Base-by-base conservation (phyloP, 1,284 basidiomycete species). In the Baeospora myosura region DNA sequence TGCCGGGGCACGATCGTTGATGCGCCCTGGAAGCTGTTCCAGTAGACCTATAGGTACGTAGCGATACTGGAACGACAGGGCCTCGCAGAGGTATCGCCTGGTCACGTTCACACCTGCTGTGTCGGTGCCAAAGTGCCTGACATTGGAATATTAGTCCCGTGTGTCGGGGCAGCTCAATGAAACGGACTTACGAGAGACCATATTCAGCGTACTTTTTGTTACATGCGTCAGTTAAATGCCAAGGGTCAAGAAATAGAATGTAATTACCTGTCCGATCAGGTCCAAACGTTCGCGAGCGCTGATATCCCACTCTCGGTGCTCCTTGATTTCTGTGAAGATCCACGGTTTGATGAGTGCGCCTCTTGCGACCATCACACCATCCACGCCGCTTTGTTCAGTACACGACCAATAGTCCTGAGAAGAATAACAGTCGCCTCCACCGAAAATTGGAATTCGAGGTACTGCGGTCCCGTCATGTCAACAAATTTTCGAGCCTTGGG, bases 271-370 rank as follows among this genome's bases (percentile, higher is more conserved):
- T 48, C 85, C 74, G 44, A 95, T 74, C 29, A 90, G 70, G 40
- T 95, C 92, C 26, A 98, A 67, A n/a, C 95, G 72, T 65, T 98
- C 95, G 1, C 84, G 71, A 8, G 90, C 78, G 48, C 80, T 87
- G 56, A 98, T 98, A 56, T 98, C 94, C 94, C 94, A 97, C 55
- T 95, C 91, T 37, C 88, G 64, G 23, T 71, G 72, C 58, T 98
- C 94, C 57, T 93, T 88, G 58, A 98, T 82, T 63, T 98, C 95
- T 1, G 93, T 97, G 62, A 97, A 97, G 45, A 94, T 83, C 91
- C 91, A 94, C 1, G 91, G 87, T 60, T 98, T 98, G 65, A 98
- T 97, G 43, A 98, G 70, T 0, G 93, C 95, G 0, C 95, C 95
- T 20, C 95, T 74, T 1, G 84, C 95, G 30, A 98, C 75, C 95